These are phyloP conservation scores for Penicillium sp. DNA, from an alignment of 2,329 filamentous ascomycete genomes.

Conservation along the genomic window DNA sequence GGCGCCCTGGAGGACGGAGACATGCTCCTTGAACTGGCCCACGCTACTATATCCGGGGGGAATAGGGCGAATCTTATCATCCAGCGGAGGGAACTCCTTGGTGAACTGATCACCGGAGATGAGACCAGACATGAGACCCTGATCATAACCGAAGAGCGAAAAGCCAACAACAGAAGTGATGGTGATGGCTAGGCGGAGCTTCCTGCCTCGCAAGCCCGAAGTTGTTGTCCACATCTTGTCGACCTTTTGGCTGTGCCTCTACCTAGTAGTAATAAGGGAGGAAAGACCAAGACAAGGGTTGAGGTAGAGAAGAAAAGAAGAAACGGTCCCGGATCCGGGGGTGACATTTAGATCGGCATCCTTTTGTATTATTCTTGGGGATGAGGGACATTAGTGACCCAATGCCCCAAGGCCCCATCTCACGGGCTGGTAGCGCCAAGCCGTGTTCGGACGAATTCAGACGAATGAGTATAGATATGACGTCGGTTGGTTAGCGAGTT, in stretches of 20 bases:
- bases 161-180: constrained; percentile 44
- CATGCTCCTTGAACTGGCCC: constrained; percentile 8
- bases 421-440: background rate
- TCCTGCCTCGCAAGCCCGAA: constrained; percentile 22
- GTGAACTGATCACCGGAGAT: constrained; percentile 25
- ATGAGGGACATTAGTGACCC: background rate
- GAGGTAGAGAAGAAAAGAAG: background rate
- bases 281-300: constrained; percentile 1
- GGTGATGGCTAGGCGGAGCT: constrained; percentile 22
- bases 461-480: constrained; percentile 2
- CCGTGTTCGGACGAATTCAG: constrained; percentile 1
- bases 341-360: background rate
- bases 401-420: background rate
- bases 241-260: background rate
- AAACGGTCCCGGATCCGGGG: background rate
- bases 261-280: background rate
- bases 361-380: constrained; percentile 1
- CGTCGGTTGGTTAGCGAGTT: constrained; percentile 7
- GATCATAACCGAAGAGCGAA: constrained; percentile 44
- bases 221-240: constrained; percentile 31
- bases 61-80: constrained; percentile 3
- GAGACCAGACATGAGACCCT: constrained; percentile 32
- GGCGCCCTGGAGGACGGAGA: constrained; percentile 46
- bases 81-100: constrained; percentile 20
- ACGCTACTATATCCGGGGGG: constrained; percentile 24